Base-by-base conservation (phyloP, 352 stramenopile species). In the Globisporangium cederbergense region DNA sequence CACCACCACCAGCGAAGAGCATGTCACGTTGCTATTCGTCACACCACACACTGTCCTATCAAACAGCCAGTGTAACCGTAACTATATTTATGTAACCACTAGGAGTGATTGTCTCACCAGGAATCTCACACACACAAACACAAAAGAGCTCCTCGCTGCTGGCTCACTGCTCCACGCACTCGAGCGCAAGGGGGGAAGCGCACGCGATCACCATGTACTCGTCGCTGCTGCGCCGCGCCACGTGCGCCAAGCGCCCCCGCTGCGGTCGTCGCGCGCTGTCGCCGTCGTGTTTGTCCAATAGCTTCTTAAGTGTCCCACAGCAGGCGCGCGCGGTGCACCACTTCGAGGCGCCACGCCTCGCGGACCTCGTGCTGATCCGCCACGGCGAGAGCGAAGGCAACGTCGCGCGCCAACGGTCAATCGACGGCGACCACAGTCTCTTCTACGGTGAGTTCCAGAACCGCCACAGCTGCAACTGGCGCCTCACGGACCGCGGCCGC, bases 371-470 rank as follows among this genome's bases (percentile, higher is more conserved):
- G 58, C 81, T 96, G n/a, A 92, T 96, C 52, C 87, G 89, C 42
- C 89, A 96, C 62, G 89, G 89, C 58, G 86, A 96, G 74, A 95
- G 85, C 67, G 89, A 96, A 68, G 89, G 89, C 50, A 96, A 96
- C 63, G 79, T 96, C 57, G 88, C 88, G 53, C 82, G 87, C 49
- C 83, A 94, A 61, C 76, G 84, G 10, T 95, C 87, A n/a, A 69
- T 94, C 34, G 74, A 83, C 38, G 88, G 88, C 50, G 88, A 96
- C 66, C 77, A 95, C 73, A 93, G 81, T 38, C 75, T 96, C 36
- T 96, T 94, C 64, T 75, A 82, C 40, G 88, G 88, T 67, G 86
- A 95, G 73, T 96, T 96, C 68, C 81, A 94, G 63, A 75, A 96
- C 67, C 89, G 87, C n/a, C 89, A 96, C 60, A 94, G 83, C 72